phyloP scores from a whole-genome alignment of 306 rosid genomes.

The Malus fusca region DNA sequence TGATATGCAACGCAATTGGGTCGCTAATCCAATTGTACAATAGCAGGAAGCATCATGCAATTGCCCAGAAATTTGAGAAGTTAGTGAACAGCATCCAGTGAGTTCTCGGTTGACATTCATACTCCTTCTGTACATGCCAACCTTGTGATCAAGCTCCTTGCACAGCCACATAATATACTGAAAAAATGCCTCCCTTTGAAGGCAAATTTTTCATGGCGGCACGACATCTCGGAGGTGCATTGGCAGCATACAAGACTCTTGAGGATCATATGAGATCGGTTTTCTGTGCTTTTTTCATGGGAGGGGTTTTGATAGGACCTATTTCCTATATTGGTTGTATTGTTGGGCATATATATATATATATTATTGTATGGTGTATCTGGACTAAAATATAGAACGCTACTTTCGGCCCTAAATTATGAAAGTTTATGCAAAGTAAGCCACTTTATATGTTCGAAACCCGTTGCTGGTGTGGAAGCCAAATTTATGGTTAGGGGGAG shows the following conservation, averaged over 20 bases:
- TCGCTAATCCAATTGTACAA: slow-evolving; percentile 56
- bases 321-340: background rate
- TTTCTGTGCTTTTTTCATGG: background rate
- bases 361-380: background rate
- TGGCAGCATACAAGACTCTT: background rate
- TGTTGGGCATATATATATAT: background rate
- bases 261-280: background rate
- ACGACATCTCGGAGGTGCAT: background rate
- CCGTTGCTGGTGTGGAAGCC: accelerated
- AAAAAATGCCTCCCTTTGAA: background rate
- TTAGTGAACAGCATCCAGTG: slow-evolving; percentile 30
- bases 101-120: background rate
- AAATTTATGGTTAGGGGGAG: accelerated
- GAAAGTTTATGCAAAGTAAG: background rate
- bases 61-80: slow-evolving; percentile 56
- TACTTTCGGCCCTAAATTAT: background rate
- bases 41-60: slow-evolving; percentile 38
- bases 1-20: slow-evolving; percentile 55
- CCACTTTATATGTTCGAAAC: background rate
- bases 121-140: background rate
- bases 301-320: background rate
- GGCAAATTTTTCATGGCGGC: background rate
- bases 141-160: background rate
- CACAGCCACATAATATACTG: background rate
- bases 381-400: background rate